Evolutionary conservation across 2,329 filamentous ascomycete species (phyloP).

Genomic region (Talaromyces piceae): DNA sequence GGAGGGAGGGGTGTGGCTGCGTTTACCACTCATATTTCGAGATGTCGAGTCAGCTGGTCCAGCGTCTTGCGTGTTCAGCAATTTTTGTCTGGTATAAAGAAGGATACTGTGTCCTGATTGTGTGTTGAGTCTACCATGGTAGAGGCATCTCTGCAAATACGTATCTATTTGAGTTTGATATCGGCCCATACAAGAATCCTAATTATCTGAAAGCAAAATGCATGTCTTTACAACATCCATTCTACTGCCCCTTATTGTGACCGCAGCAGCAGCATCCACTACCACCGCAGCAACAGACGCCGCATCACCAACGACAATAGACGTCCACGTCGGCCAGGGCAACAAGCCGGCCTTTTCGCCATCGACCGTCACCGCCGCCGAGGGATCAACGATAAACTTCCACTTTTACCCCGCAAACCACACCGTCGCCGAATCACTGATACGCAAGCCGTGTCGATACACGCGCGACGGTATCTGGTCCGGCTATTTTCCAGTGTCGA

Average conservation of each 20-base stretch:
- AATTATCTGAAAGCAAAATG: background rate
- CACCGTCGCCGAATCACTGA: constrained; percentile 56
- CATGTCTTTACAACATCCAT: background rate
- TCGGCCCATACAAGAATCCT: background rate
- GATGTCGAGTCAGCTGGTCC: too few species aligned
- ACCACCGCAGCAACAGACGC: background rate
- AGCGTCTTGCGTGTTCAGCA: too few species aligned
- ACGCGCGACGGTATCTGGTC: constrained; percentile 25
- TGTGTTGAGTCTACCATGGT: too few species aligned
- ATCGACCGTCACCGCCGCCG: constrained; percentile 20
- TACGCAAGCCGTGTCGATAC: constrained; percentile 55
- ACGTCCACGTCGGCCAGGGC: constrained; percentile 27
- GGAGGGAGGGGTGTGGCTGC: background rate
- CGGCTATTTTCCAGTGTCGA: background rate
- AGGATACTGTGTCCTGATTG: too few species aligned
- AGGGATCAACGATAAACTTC: constrained; percentile 41
- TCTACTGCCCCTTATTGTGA: background rate
- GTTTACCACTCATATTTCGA: too few species aligned
- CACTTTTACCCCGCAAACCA: constrained; percentile 58
- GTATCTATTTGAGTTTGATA: background rate
- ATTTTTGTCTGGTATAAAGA: too few species aligned
- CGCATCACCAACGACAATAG: constrained; percentile 9
- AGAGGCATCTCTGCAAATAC: too few species aligned
- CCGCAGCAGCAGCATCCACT: background rate
- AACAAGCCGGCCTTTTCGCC: constrained; percentile 24